These are phyloP conservation scores for Mycena albidolilacea DNA, from an alignment of 768 basidiomycete species.

Conservation along the genomic window DNA sequence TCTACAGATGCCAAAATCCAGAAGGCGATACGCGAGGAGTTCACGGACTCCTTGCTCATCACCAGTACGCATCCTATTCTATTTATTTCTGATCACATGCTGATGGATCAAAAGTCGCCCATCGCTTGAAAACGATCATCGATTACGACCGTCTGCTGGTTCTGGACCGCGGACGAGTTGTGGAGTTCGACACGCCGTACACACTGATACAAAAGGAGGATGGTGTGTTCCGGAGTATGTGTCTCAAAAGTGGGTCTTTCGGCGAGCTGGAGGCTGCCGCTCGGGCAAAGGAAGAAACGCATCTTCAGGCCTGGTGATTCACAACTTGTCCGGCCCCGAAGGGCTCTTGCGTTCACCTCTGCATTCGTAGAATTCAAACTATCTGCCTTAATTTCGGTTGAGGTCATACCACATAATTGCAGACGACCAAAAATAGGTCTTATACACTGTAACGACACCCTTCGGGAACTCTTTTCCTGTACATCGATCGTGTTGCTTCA, in stretches of 20 bases:
- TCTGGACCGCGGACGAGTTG: constrained; percentile 62
- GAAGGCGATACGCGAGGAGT: constrained; percentile 88
- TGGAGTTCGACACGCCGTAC: constrained; percentile 66
- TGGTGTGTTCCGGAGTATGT: constrained; percentile 32
- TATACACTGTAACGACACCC: no score
- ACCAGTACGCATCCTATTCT: constrained; percentile 51
- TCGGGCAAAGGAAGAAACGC: neutral
- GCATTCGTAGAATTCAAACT: no score
- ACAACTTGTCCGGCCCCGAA: no score
- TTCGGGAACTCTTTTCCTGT: no score
- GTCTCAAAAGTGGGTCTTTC: constrained; percentile 28
- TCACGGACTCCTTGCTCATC: constrained; percentile 78
- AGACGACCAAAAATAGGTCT: no score
- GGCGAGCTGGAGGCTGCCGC: constrained; percentile 26
- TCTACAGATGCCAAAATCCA: constrained; percentile 91
- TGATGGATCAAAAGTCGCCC: constrained; percentile 34
- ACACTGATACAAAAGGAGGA: constrained; percentile 25
- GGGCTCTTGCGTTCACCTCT: no score
- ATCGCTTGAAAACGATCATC: constrained; percentile 56
- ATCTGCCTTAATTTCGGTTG: no score
- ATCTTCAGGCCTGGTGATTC: neutral
- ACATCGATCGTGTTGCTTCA: no score
- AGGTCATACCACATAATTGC: no score
- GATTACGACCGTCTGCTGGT: constrained; percentile 73
- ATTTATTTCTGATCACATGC: neutral